Conservation (phyloP, 1,284 basidiomycete genomes). For the Ustilago cynodontis region DNA sequence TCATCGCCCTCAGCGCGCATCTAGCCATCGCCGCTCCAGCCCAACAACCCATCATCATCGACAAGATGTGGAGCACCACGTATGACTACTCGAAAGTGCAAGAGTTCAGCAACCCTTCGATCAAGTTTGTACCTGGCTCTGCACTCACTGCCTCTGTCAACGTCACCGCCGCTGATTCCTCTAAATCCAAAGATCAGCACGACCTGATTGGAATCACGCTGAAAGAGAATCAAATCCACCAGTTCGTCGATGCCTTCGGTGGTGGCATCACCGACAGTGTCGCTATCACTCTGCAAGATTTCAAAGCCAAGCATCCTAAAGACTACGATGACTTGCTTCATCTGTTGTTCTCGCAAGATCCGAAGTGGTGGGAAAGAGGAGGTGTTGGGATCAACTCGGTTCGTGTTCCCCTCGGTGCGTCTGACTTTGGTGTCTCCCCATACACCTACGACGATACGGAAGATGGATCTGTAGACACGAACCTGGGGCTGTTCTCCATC, state of each 20-base stretch:
- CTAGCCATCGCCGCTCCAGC: constrained; percentile 2
- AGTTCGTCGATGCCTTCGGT: constrained; percentile 45
- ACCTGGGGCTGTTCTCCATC: constrained; percentile 51
- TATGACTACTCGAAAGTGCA: constrained; percentile 38
- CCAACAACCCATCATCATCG: constrained; percentile 30
- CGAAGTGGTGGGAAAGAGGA: constrained; percentile 36
- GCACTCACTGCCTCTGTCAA: constrained; percentile 30
- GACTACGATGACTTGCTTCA: constrained; percentile 57
- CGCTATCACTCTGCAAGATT: constrained; percentile 54
- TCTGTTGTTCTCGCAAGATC: constrained; percentile 45
- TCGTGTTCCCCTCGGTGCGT: constrained; percentile 55
- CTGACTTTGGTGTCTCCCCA: constrained; percentile 46
- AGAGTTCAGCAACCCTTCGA: constrained; percentile 35
- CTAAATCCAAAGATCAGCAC: neutral
- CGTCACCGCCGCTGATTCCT: constrained; percentile 7
- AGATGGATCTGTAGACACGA: constrained; percentile 44
- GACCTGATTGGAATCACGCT: constrained; percentile 39
- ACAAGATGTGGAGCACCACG: constrained; percentile 46
- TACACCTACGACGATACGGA: constrained; percentile 59
- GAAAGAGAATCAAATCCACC: constrained; percentile 36
- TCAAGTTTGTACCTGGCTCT: constrained; percentile 28
- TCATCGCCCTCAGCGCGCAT: constrained; percentile 6
- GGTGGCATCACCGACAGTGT: constrained; percentile 56
- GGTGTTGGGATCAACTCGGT: constrained; percentile 49
- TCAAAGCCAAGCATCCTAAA: constrained; percentile 42